A percentile compares a stretch with the other conserved stretches of the same genome.
Evolutionary conservation across 1,284 basidiomycete genomes (phyloP).

Genomic region (Xerocomus minutiporus): DNA sequence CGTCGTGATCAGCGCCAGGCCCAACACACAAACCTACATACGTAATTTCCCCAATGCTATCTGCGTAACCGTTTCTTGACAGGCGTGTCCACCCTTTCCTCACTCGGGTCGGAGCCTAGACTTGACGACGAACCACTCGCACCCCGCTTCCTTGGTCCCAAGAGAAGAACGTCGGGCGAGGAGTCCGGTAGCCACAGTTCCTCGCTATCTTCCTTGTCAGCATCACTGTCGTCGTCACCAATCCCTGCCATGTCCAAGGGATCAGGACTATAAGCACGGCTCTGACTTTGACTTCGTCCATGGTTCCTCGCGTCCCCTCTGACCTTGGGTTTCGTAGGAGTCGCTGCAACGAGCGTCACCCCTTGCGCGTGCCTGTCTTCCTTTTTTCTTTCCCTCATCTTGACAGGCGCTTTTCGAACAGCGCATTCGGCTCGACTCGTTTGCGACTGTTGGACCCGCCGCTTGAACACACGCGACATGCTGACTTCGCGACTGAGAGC

Average conservation of each 20-base stretch:
- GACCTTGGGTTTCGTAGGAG: conserved; percentile 45
- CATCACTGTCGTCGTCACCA: conserved; percentile 6
- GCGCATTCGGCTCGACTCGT: conserved; percentile 7
- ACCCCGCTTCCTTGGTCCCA: conserved; percentile 22
- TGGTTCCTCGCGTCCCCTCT: conserved; percentile 8
- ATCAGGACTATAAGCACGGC: conserved; percentile 3
- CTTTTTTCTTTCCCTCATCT: conserved; percentile 5
- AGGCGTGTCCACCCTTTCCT: conserved; percentile 19
- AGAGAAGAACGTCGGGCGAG: conserved; percentile 27
- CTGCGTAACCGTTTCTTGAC: conserved; percentile 27
- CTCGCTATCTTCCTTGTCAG: conserved; percentile 12
- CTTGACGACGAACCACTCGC: conserved; percentile 27
- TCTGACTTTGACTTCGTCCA: conserved; percentile 6
- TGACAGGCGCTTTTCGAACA: conserved; percentile 6
- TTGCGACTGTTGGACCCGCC: conserved; percentile 16
- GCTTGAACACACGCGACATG: conserved; percentile 66
- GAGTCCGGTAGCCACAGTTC: conserved; percentile 29
- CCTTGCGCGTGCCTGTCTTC: conserved; percentile 26
- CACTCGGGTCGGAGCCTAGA: conserved; percentile 17
- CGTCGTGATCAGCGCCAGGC: background rate
- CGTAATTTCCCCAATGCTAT: background rate
- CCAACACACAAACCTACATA: conserved; percentile 4
- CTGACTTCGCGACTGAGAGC: conserved; percentile 61
- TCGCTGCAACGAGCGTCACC: conserved; percentile 54
- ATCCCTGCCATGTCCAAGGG: background rate